Percentiles rank a stretch among this genome's conserved stretches.
These are phyloP conservation scores for Salix koriyanagi DNA, from an alignment of 345 rosid genomes.

Conservation along the genomic window DNA sequence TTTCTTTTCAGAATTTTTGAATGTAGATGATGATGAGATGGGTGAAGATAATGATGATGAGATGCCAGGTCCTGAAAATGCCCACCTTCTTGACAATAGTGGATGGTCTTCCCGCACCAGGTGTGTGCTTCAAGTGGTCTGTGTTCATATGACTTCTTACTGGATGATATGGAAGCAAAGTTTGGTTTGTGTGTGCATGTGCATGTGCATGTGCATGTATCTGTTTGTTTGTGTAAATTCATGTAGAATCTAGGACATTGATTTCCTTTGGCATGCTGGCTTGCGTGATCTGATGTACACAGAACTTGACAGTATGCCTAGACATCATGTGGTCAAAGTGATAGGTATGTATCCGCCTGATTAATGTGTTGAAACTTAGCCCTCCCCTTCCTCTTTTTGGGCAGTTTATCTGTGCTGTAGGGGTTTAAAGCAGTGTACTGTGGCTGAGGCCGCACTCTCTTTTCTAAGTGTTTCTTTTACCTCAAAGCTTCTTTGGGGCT, in stretches of 20 bases:
- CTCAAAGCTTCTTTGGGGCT: neutral
- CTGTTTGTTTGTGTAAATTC: neutral
- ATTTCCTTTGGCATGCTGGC: neutral
- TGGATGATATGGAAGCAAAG: neutral
- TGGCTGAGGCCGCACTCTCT: neutral
- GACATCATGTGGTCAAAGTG: neutral
- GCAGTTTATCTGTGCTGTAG: neutral
- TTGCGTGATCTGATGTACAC: neutral
- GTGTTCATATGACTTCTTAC: neutral
- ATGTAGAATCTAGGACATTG: neutral
- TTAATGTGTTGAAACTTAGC: neutral
- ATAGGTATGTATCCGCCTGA: neutral
- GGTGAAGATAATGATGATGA: conserved; percentile 64
- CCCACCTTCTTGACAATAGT: conserved; percentile 70
- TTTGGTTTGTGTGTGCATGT: neutral
- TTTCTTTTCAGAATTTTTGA: conserved; percentile 62
- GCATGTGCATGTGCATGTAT: neutral
- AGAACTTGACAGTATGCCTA: neutral
- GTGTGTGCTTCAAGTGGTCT: conserved; percentile 27
- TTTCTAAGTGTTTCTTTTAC: neutral
- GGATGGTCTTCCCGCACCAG: conserved; percentile 99
- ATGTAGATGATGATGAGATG: conserved; percentile 80
- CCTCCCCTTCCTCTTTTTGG: neutral
- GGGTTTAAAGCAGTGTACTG: neutral
- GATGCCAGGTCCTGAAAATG: conserved; percentile 48